Evolutionary conservation across 177 flowering plant genomes (phyloP).

Genomic region (Vitis hybrid): DNA sequence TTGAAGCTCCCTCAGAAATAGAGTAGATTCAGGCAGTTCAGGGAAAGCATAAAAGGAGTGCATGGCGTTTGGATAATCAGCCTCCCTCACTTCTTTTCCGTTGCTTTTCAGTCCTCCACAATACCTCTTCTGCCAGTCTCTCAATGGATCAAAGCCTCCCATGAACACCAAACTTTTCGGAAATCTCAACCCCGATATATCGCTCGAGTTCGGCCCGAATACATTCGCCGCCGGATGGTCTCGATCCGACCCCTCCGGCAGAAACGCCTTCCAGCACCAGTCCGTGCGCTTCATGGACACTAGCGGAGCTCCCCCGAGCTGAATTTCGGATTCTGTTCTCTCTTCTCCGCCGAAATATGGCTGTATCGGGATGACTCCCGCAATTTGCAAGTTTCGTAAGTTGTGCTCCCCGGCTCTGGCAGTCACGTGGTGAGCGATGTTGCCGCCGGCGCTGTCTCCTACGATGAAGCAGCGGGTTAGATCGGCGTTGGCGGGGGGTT

Average conservation of each 20-base stretch:
- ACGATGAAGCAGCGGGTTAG: conserved; percentile 33
- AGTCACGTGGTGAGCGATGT: conserved; percentile 48
- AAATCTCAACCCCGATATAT: conserved; percentile 12
- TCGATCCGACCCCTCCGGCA: conserved; percentile 46
- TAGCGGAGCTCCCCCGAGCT: conserved; percentile 14
- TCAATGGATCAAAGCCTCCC: conserved; percentile 20
- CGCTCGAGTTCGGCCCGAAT: conserved; percentile 27
- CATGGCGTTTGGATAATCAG: too few relatives aligned
- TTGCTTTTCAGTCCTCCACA: too few relatives aligned
- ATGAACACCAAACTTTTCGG: conserved; percentile 19
- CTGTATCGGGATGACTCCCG: conserved; percentile 36
- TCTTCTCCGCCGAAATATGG: conserved; percentile 57
- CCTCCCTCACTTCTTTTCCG: too few relatives aligned
- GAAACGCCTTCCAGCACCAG: conserved; percentile 43
- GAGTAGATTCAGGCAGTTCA: too few relatives aligned
- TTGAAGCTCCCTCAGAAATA: too few relatives aligned
- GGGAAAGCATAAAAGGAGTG: too few relatives aligned
- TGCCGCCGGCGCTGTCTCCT: conserved; percentile 60
- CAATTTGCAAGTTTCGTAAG: conserved; percentile 13
- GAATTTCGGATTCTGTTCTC: conserved; percentile 36
- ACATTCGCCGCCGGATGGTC: conserved; percentile 45
- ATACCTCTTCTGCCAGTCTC: too few relatives aligned
- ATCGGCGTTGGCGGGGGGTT: conserved; percentile 26
- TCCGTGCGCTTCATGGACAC: conserved; percentile 27
- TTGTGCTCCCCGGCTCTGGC: conserved; percentile 11